Conservation (phyloP, 1,284 basidiomycete species). For the Sporisorium exsertum region DNA sequence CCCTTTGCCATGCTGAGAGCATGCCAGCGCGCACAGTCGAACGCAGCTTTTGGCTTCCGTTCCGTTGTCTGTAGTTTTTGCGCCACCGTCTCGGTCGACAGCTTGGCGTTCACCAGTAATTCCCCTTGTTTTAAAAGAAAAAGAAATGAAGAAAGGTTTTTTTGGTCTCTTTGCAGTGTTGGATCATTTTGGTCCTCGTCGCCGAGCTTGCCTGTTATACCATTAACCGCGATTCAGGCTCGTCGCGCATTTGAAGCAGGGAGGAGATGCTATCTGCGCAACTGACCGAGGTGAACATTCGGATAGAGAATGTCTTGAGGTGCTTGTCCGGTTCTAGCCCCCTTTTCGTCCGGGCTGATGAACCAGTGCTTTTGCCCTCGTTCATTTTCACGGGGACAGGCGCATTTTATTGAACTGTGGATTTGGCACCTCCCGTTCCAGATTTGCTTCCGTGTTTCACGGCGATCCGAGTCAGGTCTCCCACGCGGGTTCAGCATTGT, state of each 20-base stretch:
- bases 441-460: too few relatives aligned
- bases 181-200: not conserved
- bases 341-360: not conserved
- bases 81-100: slow-evolving; percentile 1
- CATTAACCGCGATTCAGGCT: not conserved
- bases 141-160: too few relatives aligned
- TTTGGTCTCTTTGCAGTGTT: not conserved
- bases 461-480: too few relatives aligned
- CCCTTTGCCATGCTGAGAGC: not conserved
- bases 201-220: not conserved
- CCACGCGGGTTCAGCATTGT: too few relatives aligned
- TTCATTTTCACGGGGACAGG: too few relatives aligned
- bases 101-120: slow-evolving; percentile 1
- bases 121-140: too few relatives aligned
- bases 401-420: too few relatives aligned
- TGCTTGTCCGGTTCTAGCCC: not conserved
- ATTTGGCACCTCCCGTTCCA: too few relatives aligned
- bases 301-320: not conserved
- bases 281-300: not conserved
- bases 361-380: too few relatives aligned
- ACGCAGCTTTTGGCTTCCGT: slow-evolving; percentile 2
- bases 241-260: not conserved
- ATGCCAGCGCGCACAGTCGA: too few relatives aligned
- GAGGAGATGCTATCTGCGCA: too few relatives aligned
- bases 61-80: not conserved